Percentiles rank a stretch among this genome's conserved stretches.
phyloP scores from a whole-genome alignment of 306 rosid species.

The Cercis canadensis region DNA sequence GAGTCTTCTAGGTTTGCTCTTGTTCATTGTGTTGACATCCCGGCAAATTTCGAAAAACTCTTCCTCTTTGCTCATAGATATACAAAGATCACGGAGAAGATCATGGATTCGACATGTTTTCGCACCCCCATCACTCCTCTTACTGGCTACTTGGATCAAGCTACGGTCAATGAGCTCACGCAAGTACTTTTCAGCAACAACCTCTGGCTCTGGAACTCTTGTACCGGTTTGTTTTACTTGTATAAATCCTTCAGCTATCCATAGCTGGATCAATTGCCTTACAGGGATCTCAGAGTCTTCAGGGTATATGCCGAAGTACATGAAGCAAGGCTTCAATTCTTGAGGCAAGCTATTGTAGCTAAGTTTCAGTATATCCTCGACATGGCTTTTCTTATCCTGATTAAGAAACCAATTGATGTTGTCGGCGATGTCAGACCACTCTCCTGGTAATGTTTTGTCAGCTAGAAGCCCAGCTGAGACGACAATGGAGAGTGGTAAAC shows the following conservation, averaged over 20 bases:
- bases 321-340: conserved; percentile 1
- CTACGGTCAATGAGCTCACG: conserved; percentile 1
- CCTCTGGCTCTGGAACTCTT: not conserved
- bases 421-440: not conserved
- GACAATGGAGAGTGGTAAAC: too few species aligned
- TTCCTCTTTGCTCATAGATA: not conserved
- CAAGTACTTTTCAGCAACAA: not conserved
- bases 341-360: not conserved
- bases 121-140: conserved; percentile 11
- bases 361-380: not conserved
- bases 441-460: not conserved
- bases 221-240: not conserved
- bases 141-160: not conserved
- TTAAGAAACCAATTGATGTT: not conserved
- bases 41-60: not conserved
- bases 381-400: not conserved
- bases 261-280: not conserved
- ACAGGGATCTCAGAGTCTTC: not conserved
- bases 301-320: not conserved
- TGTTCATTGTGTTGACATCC: not conserved
- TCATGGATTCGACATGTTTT: conserved; percentile 17
- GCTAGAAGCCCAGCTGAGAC: too few species aligned
- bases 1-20: not conserved
- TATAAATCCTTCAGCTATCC: conserved; percentile 12
- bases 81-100: conserved; percentile 2